phyloP scores from a whole-genome alignment of 345 rosid species.

The Hevea brasiliensis region DNA sequence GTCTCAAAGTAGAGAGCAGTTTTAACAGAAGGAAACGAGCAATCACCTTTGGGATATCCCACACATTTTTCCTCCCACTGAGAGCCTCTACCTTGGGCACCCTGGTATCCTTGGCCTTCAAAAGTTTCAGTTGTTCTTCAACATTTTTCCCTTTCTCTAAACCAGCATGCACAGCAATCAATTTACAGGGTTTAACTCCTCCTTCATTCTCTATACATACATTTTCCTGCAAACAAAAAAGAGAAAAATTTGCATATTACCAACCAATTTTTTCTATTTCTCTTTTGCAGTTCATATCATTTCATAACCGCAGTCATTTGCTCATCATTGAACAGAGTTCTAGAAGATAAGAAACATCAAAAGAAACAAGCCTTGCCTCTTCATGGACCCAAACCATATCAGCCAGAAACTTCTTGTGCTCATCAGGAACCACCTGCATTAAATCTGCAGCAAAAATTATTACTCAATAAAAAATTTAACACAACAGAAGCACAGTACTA shows the following conservation, averaged over 20 bases:
- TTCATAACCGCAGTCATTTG: neutral
- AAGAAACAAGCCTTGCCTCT: constrained; percentile 47
- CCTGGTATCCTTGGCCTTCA: constrained; percentile 61
- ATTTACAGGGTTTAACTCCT: constrained; percentile 53
- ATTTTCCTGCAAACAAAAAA: constrained; percentile 52
- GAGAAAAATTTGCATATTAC: constrained; percentile 12
- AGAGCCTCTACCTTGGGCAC: constrained; percentile 62
- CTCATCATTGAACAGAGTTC: neutral
- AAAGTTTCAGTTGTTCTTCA: constrained; percentile 46
- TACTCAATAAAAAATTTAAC: neutral
- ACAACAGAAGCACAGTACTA: neutral
- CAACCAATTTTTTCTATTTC: neutral
- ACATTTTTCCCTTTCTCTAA: constrained; percentile 57
- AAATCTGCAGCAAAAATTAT: constrained; percentile 48
- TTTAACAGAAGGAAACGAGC: neutral
- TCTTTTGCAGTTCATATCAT: neutral
- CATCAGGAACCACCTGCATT: constrained; percentile 73
- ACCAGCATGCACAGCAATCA: constrained; percentile 83
- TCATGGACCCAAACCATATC: constrained; percentile 84
- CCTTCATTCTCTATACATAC: constrained; percentile 53
- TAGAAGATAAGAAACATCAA: constrained; percentile 5
- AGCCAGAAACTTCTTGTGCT: constrained; percentile 81
- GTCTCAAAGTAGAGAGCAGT: neutral
- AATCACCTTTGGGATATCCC: constrained; percentile 84
- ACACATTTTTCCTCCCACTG: constrained; percentile 64